Evolutionary conservation across 495 filamentous ascomycete genomes (phyloP), one percentile per base, ranked within the genome.

Genomic region (Penicillium odoratum): DNA sequence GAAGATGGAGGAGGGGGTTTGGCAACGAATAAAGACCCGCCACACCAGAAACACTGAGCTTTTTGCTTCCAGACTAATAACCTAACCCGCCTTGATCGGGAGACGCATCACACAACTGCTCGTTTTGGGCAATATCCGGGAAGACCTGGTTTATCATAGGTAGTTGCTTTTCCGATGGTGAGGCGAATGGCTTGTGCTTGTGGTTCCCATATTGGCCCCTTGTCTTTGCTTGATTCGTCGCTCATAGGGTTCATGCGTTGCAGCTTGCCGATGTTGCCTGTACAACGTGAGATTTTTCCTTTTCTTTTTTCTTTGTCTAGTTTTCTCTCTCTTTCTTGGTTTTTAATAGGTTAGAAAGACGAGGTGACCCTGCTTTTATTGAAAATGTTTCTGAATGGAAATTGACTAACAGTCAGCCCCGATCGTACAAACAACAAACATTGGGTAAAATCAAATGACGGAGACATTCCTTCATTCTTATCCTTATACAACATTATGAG

Each of bases 31-130:
- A 33, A 38, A 50, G 33, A 25, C 10, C n/a, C 36, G 55, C 50
- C 55, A 57, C 47, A 50, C 43, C 52, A 55, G 43, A 55, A 28
- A 55, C 13, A 21, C 52, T 16, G 46, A 48, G 46, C 46, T 48
- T 48, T 28, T 31, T n/a, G 13, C 28, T 29, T n/a, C 28, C 28
- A 48, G 46, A 3, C 46, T 48, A 15, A 15, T 29, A 31, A 29
- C 46, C 46, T 48, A 48, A 48, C 16, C 46, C 46, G 46, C 46
- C 46, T 48, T 48, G 26, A 48, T 29, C 25, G 26, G 46, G 28
- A 5, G 26, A 31, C 7, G 46, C 46, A 48, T 48, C 46, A 48
- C 46, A 48, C 46, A 48, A 18, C 46, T 48, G 0, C 7, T 48
- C 15, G 11, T 30, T 48, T 48, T 48, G 28, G 46, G 46, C 13